A percentile compares a stretch with the other conserved stretches of the same genome.
Conservation (phyloP, 371 early-diverging fungal genomes). For the Mortierella sp. region DNA sequence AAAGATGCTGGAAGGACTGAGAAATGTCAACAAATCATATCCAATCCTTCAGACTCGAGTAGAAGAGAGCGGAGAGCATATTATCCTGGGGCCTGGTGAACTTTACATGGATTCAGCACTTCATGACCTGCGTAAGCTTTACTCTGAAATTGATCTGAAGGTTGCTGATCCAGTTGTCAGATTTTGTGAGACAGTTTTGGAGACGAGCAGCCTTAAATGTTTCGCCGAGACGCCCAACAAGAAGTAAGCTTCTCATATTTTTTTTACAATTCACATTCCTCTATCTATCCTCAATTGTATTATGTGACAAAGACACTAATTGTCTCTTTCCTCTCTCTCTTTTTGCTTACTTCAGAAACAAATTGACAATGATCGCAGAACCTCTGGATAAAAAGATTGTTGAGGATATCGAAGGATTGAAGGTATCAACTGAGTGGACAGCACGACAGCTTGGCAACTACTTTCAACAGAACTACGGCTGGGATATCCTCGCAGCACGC, state of each 20-base stretch:
- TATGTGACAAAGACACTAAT: not conserved
- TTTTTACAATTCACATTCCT: too few species aligned
- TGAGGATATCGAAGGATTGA: constrained; percentile 89
- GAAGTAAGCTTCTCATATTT: constrained; percentile 68
- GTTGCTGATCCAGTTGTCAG: constrained; percentile 97
- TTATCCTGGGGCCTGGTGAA: constrained; percentile 95
- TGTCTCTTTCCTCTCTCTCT: not conserved
- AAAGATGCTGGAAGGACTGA: constrained; percentile 96
- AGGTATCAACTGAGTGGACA: constrained; percentile 81
- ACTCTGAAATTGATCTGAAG: constrained; percentile 96
- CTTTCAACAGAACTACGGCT: constrained; percentile 88
- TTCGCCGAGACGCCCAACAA: constrained; percentile 98
- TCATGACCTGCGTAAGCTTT: constrained; percentile 94
- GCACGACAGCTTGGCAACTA: constrained; percentile 79
- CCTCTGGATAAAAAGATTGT: constrained; percentile 93
- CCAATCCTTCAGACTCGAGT: constrained; percentile 94
- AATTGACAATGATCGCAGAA: constrained; percentile 95
- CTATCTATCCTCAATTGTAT: not conserved
- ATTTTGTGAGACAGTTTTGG: constrained; percentile 96
- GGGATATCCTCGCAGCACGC: constrained; percentile 94
- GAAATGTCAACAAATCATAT: constrained; percentile 95
- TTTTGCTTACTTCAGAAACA: constrained; percentile 73
- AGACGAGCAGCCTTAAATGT: constrained; percentile 94
- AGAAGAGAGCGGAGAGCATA: constrained; percentile 98
- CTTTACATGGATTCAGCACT: constrained; percentile 96